These are phyloP conservation scores for Serendipita sp. DNA, from an alignment of 768 basidiomycete species.

Conservation along the genomic window DNA sequence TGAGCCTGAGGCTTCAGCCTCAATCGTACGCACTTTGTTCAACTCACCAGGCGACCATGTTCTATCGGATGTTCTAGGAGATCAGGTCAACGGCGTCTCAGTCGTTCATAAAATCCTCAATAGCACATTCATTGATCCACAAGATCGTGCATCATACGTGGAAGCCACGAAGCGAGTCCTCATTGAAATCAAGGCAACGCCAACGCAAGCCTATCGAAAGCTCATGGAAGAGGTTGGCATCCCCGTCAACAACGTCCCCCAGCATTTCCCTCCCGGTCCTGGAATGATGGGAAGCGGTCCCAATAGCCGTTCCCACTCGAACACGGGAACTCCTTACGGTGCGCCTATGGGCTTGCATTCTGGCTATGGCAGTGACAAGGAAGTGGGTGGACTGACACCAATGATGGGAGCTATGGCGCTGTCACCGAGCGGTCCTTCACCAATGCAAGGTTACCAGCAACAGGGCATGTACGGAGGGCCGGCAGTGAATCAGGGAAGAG, in stretches of 20 bases:
- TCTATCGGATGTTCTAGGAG: conserved; percentile 82
- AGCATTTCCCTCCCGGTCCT: conserved; percentile 52
- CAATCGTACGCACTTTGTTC: conserved; percentile 82
- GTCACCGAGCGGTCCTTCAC: conserved; percentile 51
- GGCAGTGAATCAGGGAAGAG: conserved; percentile 24
- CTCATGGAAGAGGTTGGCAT: conserved; percentile 91
- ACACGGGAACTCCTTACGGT: conserved; percentile 23
- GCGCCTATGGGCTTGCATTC: conserved; percentile 63
- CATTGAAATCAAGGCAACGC: conserved; percentile 79
- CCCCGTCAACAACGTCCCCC: conserved; percentile 76
- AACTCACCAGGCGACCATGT: conserved; percentile 80
- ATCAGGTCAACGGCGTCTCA: conserved; percentile 92
- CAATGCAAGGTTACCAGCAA: conserved; percentile 32
- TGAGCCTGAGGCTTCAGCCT: conserved; percentile 73
- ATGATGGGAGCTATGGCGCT: conserved; percentile 69
- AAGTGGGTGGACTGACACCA: conserved; percentile 62
- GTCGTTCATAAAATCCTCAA: conserved; percentile 87
- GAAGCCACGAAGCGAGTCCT: conserved; percentile 84
- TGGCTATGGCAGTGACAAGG: conserved; percentile 57
- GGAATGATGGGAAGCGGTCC: conserved; percentile 24
- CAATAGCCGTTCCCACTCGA: neutral
- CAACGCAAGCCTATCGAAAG: conserved; percentile 87
- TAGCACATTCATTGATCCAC: conserved; percentile 65
- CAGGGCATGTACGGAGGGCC: conserved; percentile 19
- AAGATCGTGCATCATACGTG: conserved; percentile 50